These are phyloP conservation scores for Theileria annulata DNA, from an alignment of 169 alveolate species.

Conservation along the genomic window DNA sequence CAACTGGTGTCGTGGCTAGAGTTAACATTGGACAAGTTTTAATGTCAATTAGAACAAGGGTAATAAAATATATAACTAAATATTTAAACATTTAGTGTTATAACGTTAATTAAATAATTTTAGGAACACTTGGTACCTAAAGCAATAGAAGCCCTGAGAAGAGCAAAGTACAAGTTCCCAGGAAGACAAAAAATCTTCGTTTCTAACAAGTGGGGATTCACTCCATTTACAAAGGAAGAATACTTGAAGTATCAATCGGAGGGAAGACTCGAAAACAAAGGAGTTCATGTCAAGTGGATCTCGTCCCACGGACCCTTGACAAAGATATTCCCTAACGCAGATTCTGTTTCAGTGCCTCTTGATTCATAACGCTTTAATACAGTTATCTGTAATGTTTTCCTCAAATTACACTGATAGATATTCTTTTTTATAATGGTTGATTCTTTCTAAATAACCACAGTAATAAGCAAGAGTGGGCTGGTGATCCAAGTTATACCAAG, in stretches of 20 bases:
- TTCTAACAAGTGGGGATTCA: slow-evolving; percentile 98
- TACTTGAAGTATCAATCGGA: slow-evolving; percentile 90
- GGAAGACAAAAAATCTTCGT: slow-evolving; percentile 98
- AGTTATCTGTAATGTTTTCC: not conserved
- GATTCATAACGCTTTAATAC: slow-evolving; percentile 5
- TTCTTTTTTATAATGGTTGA: not conserved
- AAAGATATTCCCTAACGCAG: slow-evolving; percentile 68
- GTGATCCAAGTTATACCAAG: too few species aligned
- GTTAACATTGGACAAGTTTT: slow-evolving; percentile 95
- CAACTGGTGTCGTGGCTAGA: slow-evolving; percentile 96
- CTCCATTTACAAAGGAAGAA: slow-evolving; percentile 91
- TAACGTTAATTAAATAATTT: not conserved
- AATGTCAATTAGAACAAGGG: slow-evolving; percentile 92
- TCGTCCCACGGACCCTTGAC: slow-evolving; percentile 78
- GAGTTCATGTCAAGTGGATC: slow-evolving; percentile 86
- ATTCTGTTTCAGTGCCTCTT: slow-evolving; percentile 46
- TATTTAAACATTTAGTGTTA: not conserved
- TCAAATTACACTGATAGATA: not conserved
- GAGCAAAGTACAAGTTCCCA: slow-evolving; percentile 99
- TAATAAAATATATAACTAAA: slow-evolving; percentile 23
- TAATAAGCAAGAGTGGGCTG: not conserved
- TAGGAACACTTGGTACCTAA: slow-evolving; percentile 81
- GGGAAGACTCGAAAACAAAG: slow-evolving; percentile 90
- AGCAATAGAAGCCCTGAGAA: slow-evolving; percentile 94
- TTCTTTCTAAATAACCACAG: not conserved